Evolutionary conservation across 208 protist genomes (phyloP).

Genomic region (Acanthamoeba castellanii): DNA sequence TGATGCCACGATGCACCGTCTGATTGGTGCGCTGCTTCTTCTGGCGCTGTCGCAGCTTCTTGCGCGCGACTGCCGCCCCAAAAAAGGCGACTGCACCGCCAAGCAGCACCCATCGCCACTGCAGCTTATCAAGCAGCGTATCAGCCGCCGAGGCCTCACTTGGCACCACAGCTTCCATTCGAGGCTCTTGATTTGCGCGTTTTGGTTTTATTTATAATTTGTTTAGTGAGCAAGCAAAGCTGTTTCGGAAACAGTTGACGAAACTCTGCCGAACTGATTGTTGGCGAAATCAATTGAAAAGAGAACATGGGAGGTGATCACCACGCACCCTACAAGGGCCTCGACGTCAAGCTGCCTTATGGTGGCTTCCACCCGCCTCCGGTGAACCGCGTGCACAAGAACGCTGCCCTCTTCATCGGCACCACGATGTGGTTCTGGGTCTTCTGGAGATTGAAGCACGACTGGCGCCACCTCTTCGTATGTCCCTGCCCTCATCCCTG

Average conservation of each 20-base stretch:
- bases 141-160: neutral
- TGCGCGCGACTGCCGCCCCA: slow-evolving; percentile 9
- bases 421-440: slow-evolving; percentile 82
- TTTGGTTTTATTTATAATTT: neutral
- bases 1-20: slow-evolving; percentile 60
- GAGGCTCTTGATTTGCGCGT: neutral
- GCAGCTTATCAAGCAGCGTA: slow-evolving; percentile 22
- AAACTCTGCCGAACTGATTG: no score
- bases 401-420: slow-evolving; percentile 72
- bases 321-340: neutral
- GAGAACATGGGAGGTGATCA: slow-evolving; percentile 40
- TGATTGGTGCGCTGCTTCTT: slow-evolving; percentile 39
- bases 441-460: slow-evolving; percentile 79
- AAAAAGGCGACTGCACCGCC: slow-evolving; percentile 35
- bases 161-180: neutral
- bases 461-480: slow-evolving; percentile 77
- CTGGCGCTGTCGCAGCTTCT: slow-evolving; percentile 59
- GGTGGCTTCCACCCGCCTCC: slow-evolving; percentile 20
- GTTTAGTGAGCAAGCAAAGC: no score
- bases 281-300: no score
- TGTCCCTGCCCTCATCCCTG: neutral
- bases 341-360: slow-evolving; percentile 40
- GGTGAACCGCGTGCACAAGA: slow-evolving; percentile 58
- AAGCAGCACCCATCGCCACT: slow-evolving; percentile 58
- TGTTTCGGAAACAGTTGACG: no score